Evolutionary conservation across 2,329 filamentous ascomycete genomes (phyloP), one percentile per base, ranked within the genome.

Genomic region (Alternaria postmessia): DNA sequence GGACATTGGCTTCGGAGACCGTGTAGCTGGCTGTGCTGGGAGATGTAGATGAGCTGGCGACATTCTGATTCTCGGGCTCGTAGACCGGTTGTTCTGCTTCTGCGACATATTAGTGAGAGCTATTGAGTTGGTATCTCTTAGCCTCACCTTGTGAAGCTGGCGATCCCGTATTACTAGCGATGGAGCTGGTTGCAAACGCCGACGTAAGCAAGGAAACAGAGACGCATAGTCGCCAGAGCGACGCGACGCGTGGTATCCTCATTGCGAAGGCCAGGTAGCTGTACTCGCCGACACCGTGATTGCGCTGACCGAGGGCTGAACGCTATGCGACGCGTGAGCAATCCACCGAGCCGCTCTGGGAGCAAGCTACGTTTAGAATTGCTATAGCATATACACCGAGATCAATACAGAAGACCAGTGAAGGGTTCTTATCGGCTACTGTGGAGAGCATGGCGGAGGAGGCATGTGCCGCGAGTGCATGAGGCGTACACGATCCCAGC

Each of bases 1-100:
- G 71, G 14, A 71, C 60, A 12, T 68, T 72, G 30, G 62, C 42
- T 11, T 62, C 46, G 26, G 60, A 26, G 12, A 48, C 44, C 2
- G 63, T 42, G 22, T 38, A 46, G n/a, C 39, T 41, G 36, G 44
- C 51, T 9, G 54, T 41, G 20, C 41, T 34, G 9, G 32, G 8
- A 18, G 53, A 16, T 53, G 18, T 16, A 7, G 43, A 36, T 1
- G 43, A 34, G 14, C 52, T 52, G 14, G 66, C 20, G n/a, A 64
- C 48, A 36, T 70, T 39, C 14, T 70, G 67, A 18, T 61, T 51
- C 12, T 62, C 58, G 46, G 61, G 38, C 53, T 68, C 61, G 28
- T 67, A 71, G 47, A 60, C 59, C 20, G 43, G 18, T 22, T 58
- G 43, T 8, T 18, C 28, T 41, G 44, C 46, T 11, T 59, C 57